These are phyloP conservation scores for Vicia sativa DNA, from an alignment of 306 rosid species.

Conservation along the genomic window DNA sequence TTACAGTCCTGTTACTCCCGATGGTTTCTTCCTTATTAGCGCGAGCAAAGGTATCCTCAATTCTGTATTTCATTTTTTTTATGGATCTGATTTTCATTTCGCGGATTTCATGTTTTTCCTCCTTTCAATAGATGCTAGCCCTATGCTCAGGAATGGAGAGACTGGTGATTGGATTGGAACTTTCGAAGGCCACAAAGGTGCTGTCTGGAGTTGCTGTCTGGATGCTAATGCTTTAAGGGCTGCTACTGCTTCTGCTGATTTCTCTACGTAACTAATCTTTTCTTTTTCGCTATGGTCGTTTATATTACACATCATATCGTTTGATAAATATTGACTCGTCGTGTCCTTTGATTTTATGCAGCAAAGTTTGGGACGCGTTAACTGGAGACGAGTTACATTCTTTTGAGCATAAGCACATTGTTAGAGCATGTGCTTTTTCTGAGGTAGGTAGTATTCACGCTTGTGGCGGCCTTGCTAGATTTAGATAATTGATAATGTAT, in stretches of 20 bases:
- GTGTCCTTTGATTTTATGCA: slow-evolving; percentile 49
- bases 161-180: slow-evolving; percentile 99
- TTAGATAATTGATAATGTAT: not conserved
- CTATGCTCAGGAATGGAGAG: slow-evolving; percentile 98
- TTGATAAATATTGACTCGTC: slow-evolving; percentile 8
- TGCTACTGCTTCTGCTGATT: slow-evolving; percentile 97
- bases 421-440: slow-evolving; percentile 91
- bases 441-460: slow-evolving; percentile 79
- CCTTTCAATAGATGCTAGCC: slow-evolving; percentile 62
- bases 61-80: not conserved
- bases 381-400: slow-evolving; percentile 90
- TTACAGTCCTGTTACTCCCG: slow-evolving; percentile 89
- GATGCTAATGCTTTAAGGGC: slow-evolving; percentile 94
- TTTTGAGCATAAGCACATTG: slow-evolving; percentile 98
- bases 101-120: not conserved
- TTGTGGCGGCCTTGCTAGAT: not conserved
- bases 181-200: slow-evolving; percentile 98
- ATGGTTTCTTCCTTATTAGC: slow-evolving; percentile 92
- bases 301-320: not conserved
- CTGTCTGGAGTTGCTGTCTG: slow-evolving; percentile 99
- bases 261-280: slow-evolving; percentile 70
- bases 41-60: slow-evolving; percentile 95
- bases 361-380: slow-evolving; percentile 98
- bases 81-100: slow-evolving; percentile 3
- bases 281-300: not conserved